Conservation (phyloP, 2,329 filamentous ascomycete genomes). For the Metarhizium humberi region DNA sequence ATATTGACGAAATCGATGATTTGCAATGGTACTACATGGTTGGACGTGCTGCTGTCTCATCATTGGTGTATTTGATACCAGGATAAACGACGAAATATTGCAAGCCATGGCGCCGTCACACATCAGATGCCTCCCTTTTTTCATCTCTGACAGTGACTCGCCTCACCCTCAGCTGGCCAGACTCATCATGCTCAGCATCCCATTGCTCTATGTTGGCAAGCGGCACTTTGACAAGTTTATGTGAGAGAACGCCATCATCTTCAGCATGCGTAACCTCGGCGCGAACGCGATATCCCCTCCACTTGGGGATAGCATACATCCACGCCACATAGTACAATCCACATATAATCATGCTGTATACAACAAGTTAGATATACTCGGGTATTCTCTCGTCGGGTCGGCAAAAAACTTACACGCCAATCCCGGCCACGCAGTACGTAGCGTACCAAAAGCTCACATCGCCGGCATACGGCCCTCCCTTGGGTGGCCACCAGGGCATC, state of each 20-base stretch:
- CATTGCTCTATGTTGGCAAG: constrained; percentile 40
- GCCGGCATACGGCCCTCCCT: constrained; percentile 46
- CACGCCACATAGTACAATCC: constrained; percentile 49
- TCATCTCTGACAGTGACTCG: neutral
- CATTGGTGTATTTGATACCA: no score
- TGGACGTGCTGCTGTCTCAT: no score
- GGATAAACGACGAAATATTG: no score
- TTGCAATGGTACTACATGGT: no score
- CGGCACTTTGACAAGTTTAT: constrained; percentile 44
- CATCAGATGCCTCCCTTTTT: neutral
- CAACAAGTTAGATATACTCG: neutral
- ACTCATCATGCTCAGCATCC: constrained; percentile 40
- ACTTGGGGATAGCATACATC: constrained; percentile 46
- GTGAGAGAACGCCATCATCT: constrained; percentile 32
- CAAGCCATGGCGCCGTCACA: neutral
- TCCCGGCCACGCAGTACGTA: constrained; percentile 56
- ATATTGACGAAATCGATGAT: no score
- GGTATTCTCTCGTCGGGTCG: neutral
- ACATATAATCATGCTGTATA: constrained; percentile 38
- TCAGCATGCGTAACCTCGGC: constrained; percentile 44
- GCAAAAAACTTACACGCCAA: constrained; percentile 46
- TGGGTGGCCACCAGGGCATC: constrained; percentile 65
- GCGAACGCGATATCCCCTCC: constrained; percentile 43
- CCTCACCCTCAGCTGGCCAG: constrained; percentile 1
- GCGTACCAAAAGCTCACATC: constrained; percentile 68